These are phyloP conservation scores for Aurantiochytrium sp. DNA, from an alignment of 108 stramenopile species.

Conservation along the genomic window DNA sequence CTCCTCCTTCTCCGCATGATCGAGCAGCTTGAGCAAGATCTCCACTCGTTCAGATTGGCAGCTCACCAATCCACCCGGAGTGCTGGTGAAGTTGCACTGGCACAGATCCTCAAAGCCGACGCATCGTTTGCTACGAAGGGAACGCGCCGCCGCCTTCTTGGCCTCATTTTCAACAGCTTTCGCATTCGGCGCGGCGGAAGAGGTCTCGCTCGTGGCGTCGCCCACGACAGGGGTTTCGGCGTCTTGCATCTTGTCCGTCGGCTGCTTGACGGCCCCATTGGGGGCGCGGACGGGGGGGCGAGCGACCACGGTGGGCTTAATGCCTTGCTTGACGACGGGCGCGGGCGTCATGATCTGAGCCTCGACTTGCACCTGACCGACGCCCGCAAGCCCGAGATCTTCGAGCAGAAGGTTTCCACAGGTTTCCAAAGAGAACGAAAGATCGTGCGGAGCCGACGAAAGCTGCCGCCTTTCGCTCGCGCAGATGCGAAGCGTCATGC, in stretches of 20 bases:
- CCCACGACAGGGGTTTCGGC: too few relatives aligned
- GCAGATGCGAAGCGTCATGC: not conserved
- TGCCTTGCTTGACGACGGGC: not conserved
- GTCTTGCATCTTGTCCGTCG: too few relatives aligned
- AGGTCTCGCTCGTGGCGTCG: too few relatives aligned
- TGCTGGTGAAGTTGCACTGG: not conserved
- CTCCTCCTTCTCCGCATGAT: not conserved
- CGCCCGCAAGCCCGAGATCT: not conserved
- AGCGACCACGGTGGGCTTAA: too few relatives aligned
- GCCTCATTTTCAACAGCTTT: too few relatives aligned
- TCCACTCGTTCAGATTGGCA: not conserved
- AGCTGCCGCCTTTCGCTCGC: not conserved
- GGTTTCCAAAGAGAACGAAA: not conserved
- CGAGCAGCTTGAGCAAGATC: not conserved
- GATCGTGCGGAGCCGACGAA: not conserved
- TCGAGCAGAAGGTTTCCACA: not conserved
- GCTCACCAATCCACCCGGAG: not conserved
- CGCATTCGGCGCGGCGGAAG: too few relatives aligned
- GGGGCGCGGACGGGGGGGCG: too few relatives aligned
- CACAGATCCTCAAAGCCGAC: not conserved
- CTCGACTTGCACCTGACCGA: not conserved
- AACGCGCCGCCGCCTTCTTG: too few relatives aligned
- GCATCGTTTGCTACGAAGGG: not conserved
- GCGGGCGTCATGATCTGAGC: not conserved
- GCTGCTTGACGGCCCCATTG: too few relatives aligned